These are phyloP conservation scores for Chrysochromulina tobinii DNA, from an alignment of 78 protist species.

Conservation along the genomic window DNA sequence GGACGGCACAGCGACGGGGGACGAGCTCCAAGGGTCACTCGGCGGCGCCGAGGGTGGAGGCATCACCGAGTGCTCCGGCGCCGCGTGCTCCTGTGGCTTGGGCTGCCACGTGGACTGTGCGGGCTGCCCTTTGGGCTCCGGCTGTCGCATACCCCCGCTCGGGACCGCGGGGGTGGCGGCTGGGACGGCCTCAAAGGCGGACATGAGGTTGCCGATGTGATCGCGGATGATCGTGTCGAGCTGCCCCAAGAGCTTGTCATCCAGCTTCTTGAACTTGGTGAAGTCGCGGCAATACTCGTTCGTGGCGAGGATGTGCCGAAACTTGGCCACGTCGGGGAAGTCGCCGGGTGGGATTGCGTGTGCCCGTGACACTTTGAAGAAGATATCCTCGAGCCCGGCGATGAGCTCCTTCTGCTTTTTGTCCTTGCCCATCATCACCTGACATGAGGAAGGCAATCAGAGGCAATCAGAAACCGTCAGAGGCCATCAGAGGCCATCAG, in stretches of 20 bases:
- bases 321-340: constrained; percentile 73
- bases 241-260: constrained; percentile 12
- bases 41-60: not conserved
- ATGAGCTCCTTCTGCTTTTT: constrained; percentile 68
- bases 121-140: too few relatives aligned
- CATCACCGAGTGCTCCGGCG: not conserved
- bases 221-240: not conserved
- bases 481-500: too few relatives aligned
- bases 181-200: not conserved
- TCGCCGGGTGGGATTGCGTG: constrained; percentile 54
- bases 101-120: too few relatives aligned
- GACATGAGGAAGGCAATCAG: too few relatives aligned
- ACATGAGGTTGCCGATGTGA: not conserved
- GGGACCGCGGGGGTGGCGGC: not conserved
- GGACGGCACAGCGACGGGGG: not conserved
- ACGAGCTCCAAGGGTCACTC: not conserved
- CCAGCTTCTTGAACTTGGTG: constrained; percentile 66
- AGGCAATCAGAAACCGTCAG: too few relatives aligned
- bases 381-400: constrained; percentile 52
- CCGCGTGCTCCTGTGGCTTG: not conserved
- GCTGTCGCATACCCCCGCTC: too few relatives aligned
- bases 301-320: constrained; percentile 21
- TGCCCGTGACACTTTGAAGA: constrained; percentile 21
- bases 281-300: constrained; percentile 54
- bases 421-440: constrained; percentile 67